Evolutionary conservation across 2,329 filamentous ascomycete species (phyloP), one percentile per base, ranked within the genome.

Genomic region (Mariannaea elegans): DNA sequence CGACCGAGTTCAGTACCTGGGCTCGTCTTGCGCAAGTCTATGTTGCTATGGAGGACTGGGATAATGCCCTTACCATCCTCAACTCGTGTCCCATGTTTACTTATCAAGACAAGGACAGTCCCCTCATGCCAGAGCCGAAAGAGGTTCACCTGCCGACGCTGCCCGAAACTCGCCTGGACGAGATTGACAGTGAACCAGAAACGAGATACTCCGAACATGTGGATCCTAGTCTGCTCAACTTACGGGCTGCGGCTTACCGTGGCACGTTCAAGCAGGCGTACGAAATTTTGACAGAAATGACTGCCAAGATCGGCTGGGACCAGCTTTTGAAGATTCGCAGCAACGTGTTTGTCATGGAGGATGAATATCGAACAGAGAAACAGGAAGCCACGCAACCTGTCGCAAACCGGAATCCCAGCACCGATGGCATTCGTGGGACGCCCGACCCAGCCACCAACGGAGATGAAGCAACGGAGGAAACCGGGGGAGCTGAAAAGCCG

Each of bases 31-130:
- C 94, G 2, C 93, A 98, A 74, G 91, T 98, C 29, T 99, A 99
- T 69, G 92, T 98, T 55, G 87, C 90, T 48, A 87, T 97, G 78
- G 95, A 99, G 75, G 92, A 97, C 73, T 99, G 95, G 93, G 95
- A 98, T 73, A 88, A 98, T 67, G 95, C 95, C 1, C 84, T 99
- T 21, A 89, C 97, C 5, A 98, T 95, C 4, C 84, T 99, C 51
- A 99, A 99, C 79, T 99, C 95, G 16, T 99, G 95, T 76, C 95
- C 95, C 8, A 99, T 99, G 95, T 99, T 99, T 77, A 99, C 95
- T 7, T 98, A 99, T 76, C 95, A 98, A 77, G 95, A 99, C 78
- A 98, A 97, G 77, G 95, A 99, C 75, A 90, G 93, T 6, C 95
- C 95, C 3, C 80, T 95, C 60, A 94, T 98, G 90, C 95, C 95